These are phyloP conservation scores for Colletotrichum phormii DNA, from an alignment of 2,329 filamentous ascomycete species.

Conservation along the genomic window DNA sequence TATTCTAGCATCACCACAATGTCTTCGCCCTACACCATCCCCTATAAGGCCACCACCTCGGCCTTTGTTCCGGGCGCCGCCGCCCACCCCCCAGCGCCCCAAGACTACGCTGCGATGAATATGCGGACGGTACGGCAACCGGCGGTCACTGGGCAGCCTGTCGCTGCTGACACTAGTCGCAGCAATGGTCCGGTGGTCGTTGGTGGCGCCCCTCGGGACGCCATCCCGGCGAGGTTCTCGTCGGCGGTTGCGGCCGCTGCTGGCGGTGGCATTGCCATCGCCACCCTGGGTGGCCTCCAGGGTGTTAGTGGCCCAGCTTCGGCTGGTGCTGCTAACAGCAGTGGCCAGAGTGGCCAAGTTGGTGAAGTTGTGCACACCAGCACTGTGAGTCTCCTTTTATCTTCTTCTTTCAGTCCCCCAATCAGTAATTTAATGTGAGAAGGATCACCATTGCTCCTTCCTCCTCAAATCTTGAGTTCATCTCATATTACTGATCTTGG, in stretches of 20 bases:
- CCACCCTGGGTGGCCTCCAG: not conserved
- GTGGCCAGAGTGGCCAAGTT: not conserved
- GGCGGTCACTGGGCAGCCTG: not conserved
- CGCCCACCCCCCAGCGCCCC: not conserved
- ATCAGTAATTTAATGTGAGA: not conserved
- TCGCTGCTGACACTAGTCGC: not conserved
- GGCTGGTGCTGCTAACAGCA: not conserved
- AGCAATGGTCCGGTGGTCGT: slow-evolving; percentile 1
- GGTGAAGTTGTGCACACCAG: not conserved
- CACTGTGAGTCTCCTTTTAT: not conserved
- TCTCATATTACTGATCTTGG: too few species aligned
- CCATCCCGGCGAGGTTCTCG: slow-evolving; percentile 18
- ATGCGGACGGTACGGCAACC: not conserved
- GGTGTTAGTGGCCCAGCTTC: not conserved
- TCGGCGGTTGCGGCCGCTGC: slow-evolving; percentile 1
- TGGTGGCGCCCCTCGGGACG: not conserved
- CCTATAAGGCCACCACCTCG: slow-evolving; percentile 17
- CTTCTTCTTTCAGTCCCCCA: not conserved
- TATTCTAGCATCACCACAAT: not conserved
- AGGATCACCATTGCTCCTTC: not conserved
- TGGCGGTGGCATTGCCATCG: slow-evolving; percentile 18
- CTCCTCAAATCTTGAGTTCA: too few species aligned
- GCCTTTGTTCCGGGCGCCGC: slow-evolving; percentile 5
- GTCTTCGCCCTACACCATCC: slow-evolving; percentile 34
- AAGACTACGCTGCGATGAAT: not conserved